phyloP scores from a whole-genome alignment of 495 filamentous ascomycete species.

The Penicillium paradoxum region DNA sequence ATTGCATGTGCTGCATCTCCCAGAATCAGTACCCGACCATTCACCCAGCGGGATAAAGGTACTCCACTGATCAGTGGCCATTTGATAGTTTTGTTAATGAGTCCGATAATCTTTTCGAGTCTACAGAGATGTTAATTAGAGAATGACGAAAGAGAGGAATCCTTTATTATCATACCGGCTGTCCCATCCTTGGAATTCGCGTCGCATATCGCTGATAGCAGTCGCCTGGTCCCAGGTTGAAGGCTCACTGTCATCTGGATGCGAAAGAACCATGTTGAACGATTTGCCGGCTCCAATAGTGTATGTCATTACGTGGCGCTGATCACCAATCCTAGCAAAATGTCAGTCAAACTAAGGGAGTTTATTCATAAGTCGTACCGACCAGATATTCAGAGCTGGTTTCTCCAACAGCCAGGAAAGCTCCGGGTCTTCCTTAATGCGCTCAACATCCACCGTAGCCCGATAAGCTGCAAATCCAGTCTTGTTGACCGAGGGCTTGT shows the following conservation, averaged over 20 bases:
- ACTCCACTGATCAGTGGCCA: constrained; percentile 36
- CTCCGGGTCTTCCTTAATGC: constrained; percentile 36
- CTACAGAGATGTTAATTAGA: constrained; percentile 7
- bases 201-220: constrained; percentile 13
- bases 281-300: constrained; percentile 42
- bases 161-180: constrained; percentile 23
- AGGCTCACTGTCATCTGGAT: constrained; percentile 39
- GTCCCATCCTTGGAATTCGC: constrained; percentile 41
- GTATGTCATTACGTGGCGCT: constrained; percentile 47
- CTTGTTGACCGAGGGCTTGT: constrained; percentile 13
- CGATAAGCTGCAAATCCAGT: constrained; percentile 39
- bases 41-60: constrained; percentile 23
- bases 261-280: constrained; percentile 50
- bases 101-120: constrained; percentile 32
- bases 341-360: background rate
- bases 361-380: background rate
- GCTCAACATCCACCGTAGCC: constrained; percentile 36
- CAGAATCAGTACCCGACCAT: constrained; percentile 32
- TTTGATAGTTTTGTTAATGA: constrained; percentile 36
- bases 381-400: constrained; percentile 42
- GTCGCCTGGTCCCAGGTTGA: constrained; percentile 32
- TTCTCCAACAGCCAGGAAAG: constrained; percentile 35
- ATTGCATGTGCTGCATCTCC: constrained; percentile 51
- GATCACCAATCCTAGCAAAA: constrained; percentile 28
- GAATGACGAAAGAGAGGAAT: too few species aligned